Conservation (phyloP, 306 rosid species). For the Cucurbita ficifolia region DNA sequence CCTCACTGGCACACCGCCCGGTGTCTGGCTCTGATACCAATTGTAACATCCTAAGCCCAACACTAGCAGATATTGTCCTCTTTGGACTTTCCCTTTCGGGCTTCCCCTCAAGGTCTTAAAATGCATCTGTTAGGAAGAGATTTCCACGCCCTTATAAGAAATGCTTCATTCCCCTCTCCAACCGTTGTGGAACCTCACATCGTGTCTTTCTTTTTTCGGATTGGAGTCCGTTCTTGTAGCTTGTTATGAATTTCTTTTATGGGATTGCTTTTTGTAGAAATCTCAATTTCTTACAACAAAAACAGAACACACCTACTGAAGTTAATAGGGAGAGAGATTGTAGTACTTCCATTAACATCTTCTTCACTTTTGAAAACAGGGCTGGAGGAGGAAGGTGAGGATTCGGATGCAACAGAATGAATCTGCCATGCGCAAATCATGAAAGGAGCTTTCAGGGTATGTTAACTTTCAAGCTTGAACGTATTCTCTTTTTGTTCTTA, state of each 20-base stretch:
- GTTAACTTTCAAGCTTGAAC: background rate
- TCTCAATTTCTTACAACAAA: background rate
- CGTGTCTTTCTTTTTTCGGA: background rate
- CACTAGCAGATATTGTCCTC: too few species aligned
- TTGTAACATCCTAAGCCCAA: too few species aligned
- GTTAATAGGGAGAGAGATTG: background rate
- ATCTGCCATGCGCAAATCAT: background rate
- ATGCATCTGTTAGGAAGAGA: too few species aligned
- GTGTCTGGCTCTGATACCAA: too few species aligned
- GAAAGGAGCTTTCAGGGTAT: background rate
- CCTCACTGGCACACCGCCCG: too few species aligned
- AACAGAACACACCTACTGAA: background rate
- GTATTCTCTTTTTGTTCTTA: background rate
- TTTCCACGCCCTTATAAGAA: too few species aligned
- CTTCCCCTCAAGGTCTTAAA: too few species aligned
- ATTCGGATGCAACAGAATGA: background rate
- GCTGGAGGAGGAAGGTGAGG: background rate
- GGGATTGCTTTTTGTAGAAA: too few species aligned
- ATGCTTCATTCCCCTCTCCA: too few species aligned
- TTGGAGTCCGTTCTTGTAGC: background rate
- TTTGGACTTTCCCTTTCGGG: too few species aligned
- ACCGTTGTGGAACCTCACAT: too few species aligned
- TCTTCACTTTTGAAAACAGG: background rate
- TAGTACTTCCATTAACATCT: conserved; percentile 14
- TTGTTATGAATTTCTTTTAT: too few species aligned